Evolutionary conservation across 2,329 filamentous ascomycete species (phyloP).

Genomic region (Juglanconis juglandina): DNA sequence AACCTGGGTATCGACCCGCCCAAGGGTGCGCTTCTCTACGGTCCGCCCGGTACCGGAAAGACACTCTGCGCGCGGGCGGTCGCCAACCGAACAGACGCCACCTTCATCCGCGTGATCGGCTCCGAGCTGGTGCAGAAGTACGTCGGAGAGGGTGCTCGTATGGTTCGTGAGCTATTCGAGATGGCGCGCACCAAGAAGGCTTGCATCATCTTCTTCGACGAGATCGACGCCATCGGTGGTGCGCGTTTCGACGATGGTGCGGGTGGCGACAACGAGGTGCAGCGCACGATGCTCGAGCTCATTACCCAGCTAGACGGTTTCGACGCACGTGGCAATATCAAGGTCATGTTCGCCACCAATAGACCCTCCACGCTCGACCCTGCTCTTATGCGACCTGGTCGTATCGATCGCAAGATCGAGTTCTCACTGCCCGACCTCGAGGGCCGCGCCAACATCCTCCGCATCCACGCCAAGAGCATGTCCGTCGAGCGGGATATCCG

Average conservation of each 20-base stretch:
- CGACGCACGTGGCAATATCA: conserved; percentile 95
- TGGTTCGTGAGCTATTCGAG: conserved; percentile 98
- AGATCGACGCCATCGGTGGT: conserved; percentile 94
- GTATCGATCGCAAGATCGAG: conserved; percentile 98
- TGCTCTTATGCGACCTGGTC: conserved; percentile 93
- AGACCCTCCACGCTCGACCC: conserved; percentile 91
- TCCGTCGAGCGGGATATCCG: conserved; percentile 97
- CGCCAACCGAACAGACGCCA: conserved; percentile 95
- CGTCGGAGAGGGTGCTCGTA: conserved; percentile 93
- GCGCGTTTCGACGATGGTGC: conserved; percentile 96
- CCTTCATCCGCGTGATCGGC: conserved; percentile 97
- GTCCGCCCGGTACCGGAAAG: conserved; percentile 97
- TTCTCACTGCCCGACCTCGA: conserved; percentile 97
- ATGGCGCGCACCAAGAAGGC: conserved; percentile 99
- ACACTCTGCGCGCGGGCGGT: conserved; percentile 96
- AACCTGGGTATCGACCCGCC: conserved; percentile 98
- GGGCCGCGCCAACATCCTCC: conserved; percentile 92
- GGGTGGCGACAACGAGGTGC: conserved; percentile 95
- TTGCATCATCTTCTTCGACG: conserved; percentile 99
- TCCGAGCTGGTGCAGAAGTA: conserved; percentile 99
- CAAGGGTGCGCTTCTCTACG: conserved; percentile 94
- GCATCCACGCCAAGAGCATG: conserved; percentile 99
- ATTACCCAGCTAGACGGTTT: conserved; percentile 97
- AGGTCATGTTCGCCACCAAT: conserved; percentile 99
- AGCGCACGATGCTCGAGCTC: conserved; percentile 95